Conservation (phyloP, 208 protist species). For the Trypanosoma conorhini region DNA sequence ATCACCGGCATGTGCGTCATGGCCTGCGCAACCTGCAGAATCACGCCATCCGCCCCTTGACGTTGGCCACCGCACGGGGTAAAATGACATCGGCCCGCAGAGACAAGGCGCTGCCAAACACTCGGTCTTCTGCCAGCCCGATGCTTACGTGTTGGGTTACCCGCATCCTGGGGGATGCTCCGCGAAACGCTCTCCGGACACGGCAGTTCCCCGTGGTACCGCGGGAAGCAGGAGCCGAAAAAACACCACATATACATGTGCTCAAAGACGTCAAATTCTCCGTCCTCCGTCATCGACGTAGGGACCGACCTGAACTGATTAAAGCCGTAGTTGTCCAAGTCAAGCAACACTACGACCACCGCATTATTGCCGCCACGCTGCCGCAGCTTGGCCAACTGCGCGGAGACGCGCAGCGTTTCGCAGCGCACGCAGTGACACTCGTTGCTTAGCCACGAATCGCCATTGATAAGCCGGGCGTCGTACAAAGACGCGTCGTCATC, state of each 20-base stretch:
- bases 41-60: slow-evolving; percentile 78
- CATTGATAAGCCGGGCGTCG: slow-evolving; percentile 61
- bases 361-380: not conserved
- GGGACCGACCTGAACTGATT: slow-evolving; percentile 83
- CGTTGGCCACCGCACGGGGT: slow-evolving; percentile 73
- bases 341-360: slow-evolving; percentile 72
- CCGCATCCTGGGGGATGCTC: slow-evolving; percentile 13
- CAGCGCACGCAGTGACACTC: slow-evolving; percentile 80
- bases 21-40: slow-evolving; percentile 49
- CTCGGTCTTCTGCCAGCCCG: not conserved
- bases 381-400: slow-evolving; percentile 20
- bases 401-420: slow-evolving; percentile 59
- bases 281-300: slow-evolving; percentile 4
- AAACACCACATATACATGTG: slow-evolving; percentile 82
- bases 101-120: slow-evolving; percentile 53
- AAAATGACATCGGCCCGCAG: slow-evolving; percentile 41
- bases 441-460: slow-evolving; percentile 71
- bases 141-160: not conserved
- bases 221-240: slow-evolving; percentile 88
- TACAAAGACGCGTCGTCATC: slow-evolving; percentile 38
- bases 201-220: slow-evolving; percentile 66
- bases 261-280: slow-evolving; percentile 34
- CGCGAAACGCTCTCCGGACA: slow-evolving; percentile 53
- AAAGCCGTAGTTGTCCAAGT: slow-evolving; percentile 90
- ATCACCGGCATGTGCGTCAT: slow-evolving; percentile 42